Percentiles rank a stretch among this genome's conserved stretches.
Conservation (phyloP, 202 grass and related monocot genomes). For the Hordeum pubiflorum region DNA sequence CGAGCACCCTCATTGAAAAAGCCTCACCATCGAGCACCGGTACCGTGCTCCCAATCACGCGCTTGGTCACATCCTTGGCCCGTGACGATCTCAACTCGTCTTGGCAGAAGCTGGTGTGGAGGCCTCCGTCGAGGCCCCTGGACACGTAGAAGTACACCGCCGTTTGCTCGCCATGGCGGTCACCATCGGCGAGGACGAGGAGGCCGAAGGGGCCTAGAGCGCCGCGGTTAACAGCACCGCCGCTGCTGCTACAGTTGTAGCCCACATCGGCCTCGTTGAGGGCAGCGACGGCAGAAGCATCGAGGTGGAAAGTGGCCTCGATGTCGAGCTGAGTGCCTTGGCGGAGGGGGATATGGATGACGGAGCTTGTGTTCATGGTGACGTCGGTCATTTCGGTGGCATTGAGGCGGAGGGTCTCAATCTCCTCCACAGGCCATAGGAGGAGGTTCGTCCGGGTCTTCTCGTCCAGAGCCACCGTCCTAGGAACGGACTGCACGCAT, state of each 20-base stretch:
- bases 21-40: constrained; percentile 42
- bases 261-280: constrained; percentile 11
- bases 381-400: no score
- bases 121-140: constrained; percentile 21
- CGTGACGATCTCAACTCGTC: constrained; percentile 45
- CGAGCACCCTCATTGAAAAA: constrained; percentile 34
- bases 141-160: constrained; percentile 53
- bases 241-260: constrained; percentile 43
- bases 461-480: constrained; percentile 11
- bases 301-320: constrained; percentile 27
- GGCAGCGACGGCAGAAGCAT: background rate
- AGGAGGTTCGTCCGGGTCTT: constrained; percentile 45
- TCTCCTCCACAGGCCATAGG: constrained; percentile 52
- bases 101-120: constrained; percentile 47
- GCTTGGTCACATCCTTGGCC: constrained; percentile 44
- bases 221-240: constrained; percentile 26
- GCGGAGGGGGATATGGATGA: no score
- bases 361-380: no score
- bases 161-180: constrained; percentile 22
- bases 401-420: constrained; percentile 21
- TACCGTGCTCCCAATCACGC: constrained; percentile 42
- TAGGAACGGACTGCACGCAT: no score
- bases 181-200: constrained; percentile 25
- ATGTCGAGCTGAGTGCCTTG: no score
- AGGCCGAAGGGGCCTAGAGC: constrained; percentile 1